phyloP scores from a whole-genome alignment of 2,329 filamentous ascomycete species.

The Orbilia quercus region DNA sequence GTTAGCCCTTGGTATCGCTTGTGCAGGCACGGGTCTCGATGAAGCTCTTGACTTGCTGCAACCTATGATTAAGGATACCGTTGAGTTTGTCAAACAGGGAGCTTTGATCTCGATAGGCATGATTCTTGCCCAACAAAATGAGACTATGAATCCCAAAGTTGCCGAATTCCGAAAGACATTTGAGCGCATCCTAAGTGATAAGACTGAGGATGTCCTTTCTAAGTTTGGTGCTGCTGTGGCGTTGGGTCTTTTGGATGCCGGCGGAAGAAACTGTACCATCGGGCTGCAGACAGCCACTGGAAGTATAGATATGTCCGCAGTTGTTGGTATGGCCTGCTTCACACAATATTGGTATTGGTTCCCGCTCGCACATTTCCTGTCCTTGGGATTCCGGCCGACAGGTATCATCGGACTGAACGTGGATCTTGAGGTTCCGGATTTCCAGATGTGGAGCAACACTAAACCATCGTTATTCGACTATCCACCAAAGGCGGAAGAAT shows the following conservation, averaged over 20 bases:
- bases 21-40: slow-evolving; percentile 92
- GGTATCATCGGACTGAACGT: slow-evolving; percentile 94
- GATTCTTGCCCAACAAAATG: slow-evolving; percentile 99
- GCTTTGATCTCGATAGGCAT: slow-evolving; percentile 93
- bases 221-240: slow-evolving; percentile 97
- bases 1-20: slow-evolving; percentile 98
- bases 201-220: slow-evolving; percentile 98
- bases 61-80: slow-evolving; percentile 99
- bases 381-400: slow-evolving; percentile 94
- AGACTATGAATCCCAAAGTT: slow-evolving; percentile 98
- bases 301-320: slow-evolving; percentile 97
- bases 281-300: slow-evolving; percentile 97
- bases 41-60: slow-evolving; percentile 97
- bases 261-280: slow-evolving; percentile 97
- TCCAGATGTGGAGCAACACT: slow-evolving; percentile 96
- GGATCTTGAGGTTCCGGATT: slow-evolving; percentile 89
- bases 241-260: slow-evolving; percentile 95
- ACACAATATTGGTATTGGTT: slow-evolving; percentile 99
- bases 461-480: slow-evolving; percentile 97
- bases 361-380: slow-evolving; percentile 96
- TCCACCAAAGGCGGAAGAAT: slow-evolving; percentile 94
- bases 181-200: slow-evolving; percentile 91
- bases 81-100: slow-evolving; percentile 97
- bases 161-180: slow-evolving; percentile 89
- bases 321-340: slow-evolving; percentile 97